Evolutionary conservation across 257 asterid species (phyloP).

Genomic region (Ligustrum vulgare): DNA sequence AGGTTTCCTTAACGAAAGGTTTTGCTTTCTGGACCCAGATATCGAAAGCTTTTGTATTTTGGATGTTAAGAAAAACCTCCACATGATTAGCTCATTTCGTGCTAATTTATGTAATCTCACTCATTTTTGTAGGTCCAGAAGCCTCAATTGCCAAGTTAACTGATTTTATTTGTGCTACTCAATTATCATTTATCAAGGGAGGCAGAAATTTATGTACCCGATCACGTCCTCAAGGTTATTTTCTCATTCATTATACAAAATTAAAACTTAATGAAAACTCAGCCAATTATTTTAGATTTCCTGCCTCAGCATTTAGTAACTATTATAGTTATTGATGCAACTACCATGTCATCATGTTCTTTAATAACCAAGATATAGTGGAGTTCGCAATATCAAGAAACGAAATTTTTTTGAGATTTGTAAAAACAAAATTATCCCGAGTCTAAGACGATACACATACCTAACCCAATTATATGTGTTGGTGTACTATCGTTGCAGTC

Average conservation of each 20-base stretch:
- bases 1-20: no score
- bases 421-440: slow-evolving; percentile 22
- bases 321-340: background rate
- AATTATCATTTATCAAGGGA: slow-evolving; percentile 74
- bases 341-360: slow-evolving; percentile 11
- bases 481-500: no score
- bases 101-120: no score
- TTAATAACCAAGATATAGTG: slow-evolving; percentile 37
- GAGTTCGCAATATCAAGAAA: slow-evolving; percentile 39
- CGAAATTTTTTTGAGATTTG: slow-evolving; percentile 33
- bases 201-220: slow-evolving; percentile 48
- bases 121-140: no score
- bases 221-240: slow-evolving; percentile 57
- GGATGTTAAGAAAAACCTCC: no score
- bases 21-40: no score
- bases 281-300: background rate
- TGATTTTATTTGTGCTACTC: no score
- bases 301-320: slow-evolving; percentile 2
- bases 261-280: background rate
- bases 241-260: slow-evolving; percentile 1
- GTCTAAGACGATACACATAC: slow-evolving; percentile 42
- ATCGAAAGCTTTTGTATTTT: no score
- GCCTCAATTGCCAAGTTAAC: no score
- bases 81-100: no score
- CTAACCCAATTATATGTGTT: no score